These are phyloP conservation scores for Colletotrichum theobromicola DNA, from an alignment of 2,329 filamentous ascomycete genomes.

Conservation along the genomic window DNA sequence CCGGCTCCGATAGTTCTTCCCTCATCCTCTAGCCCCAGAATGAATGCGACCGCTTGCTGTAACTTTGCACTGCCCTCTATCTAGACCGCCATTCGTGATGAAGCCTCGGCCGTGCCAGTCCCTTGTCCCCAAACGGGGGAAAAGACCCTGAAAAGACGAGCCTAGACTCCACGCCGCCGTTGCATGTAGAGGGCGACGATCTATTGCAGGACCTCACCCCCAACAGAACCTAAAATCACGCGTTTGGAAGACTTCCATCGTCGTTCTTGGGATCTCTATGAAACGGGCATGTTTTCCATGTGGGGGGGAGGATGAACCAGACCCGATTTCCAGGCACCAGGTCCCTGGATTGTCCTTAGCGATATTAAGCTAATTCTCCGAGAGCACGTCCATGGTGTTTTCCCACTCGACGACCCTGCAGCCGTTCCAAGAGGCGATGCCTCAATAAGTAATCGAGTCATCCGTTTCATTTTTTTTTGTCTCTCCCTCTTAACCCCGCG, in stretches of 20 bases:
- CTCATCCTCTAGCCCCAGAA: not conserved
- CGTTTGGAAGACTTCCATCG: not conserved
- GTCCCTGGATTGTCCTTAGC: not conserved
- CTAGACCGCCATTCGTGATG: not conserved
- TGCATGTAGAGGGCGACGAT: not conserved
- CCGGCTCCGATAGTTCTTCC: not conserved
- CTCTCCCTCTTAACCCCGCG: not conserved
- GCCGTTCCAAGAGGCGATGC: not conserved
- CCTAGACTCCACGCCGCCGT: not conserved
- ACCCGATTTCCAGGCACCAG: not conserved
- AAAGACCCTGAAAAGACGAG: not conserved
- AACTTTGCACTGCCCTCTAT: not conserved
- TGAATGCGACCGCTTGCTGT: not conserved
- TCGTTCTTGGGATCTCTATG: not conserved
- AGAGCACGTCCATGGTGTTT: not conserved
- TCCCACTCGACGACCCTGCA: not conserved
- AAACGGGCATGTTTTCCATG: not conserved
- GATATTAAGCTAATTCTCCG: constrained; percentile 16
- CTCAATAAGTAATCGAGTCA: not conserved
- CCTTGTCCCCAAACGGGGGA: not conserved
- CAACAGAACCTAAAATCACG: not conserved
- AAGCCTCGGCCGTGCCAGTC: not conserved
- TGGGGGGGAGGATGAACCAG: not conserved
- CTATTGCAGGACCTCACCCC: not conserved
- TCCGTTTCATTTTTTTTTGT: not conserved